phyloP scores from a whole-genome alignment of 129 eudicot species.

The Solidago caesia region DNA sequence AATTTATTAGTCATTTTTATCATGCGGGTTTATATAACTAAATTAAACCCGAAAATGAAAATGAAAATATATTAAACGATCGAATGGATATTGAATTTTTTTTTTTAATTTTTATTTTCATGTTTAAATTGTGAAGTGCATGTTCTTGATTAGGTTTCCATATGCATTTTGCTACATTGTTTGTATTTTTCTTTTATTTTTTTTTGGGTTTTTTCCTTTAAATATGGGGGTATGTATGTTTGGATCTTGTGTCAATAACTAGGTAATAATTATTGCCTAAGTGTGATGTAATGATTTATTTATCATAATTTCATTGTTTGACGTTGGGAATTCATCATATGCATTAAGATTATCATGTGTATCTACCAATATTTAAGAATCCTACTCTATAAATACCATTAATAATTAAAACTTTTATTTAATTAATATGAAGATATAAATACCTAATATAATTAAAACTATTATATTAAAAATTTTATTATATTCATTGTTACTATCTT shows the following conservation, averaged over 20 bases:
- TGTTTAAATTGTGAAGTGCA: constrained; percentile 18
- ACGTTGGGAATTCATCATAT: constrained; percentile 2
- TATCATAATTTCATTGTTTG: constrained; percentile 20
- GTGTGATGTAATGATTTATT: constrained; percentile 35
- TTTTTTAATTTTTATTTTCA: too few species aligned
- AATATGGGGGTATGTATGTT: constrained; percentile 16
- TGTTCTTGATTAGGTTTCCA: constrained; percentile 18
- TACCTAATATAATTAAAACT: too few species aligned
- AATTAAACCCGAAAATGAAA: constrained; percentile 7
- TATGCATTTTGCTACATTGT: constrained; percentile 2
- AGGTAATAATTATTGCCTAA: constrained; percentile 34
- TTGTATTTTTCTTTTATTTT: constrained; percentile 14
- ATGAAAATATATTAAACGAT: constrained; percentile 15
- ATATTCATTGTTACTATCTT: too few species aligned
- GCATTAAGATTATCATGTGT: background rate
- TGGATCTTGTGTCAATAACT: constrained; percentile 30
- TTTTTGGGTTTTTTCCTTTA: background rate
- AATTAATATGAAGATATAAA: too few species aligned
- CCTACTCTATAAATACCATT: too few species aligned
- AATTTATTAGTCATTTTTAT: constrained; percentile 18
- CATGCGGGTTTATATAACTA: background rate
- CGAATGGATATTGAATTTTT: background rate
- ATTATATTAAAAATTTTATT: too few species aligned
- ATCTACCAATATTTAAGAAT: too few species aligned
- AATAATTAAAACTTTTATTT: too few species aligned